Conservation (phyloP, 768 basidiomycete genomes). For the Vararia minispora region DNA sequence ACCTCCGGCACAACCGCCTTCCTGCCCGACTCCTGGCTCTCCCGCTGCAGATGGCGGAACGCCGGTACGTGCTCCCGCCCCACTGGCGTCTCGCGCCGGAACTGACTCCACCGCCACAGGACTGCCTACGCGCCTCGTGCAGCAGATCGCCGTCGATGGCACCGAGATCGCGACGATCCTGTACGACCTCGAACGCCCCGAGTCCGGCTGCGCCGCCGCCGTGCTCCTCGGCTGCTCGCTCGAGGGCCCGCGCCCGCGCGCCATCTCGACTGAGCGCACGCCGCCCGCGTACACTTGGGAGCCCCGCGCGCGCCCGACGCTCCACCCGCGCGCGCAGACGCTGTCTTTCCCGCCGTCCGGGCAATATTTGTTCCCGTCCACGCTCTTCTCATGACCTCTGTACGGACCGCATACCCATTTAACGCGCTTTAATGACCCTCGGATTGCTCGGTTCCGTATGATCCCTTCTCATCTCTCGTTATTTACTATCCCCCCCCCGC, state of each 20-base stretch:
- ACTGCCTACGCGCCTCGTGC: constrained; percentile 46
- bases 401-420: too few species aligned
- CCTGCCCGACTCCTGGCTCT: constrained; percentile 58
- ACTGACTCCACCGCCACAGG: constrained; percentile 28
- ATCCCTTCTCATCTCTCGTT: too few species aligned
- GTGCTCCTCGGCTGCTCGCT: constrained; percentile 47
- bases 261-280: constrained; percentile 17
- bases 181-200: constrained; percentile 56
- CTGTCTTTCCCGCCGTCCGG: constrained; percentile 7
- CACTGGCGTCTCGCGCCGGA: constrained; percentile 8
- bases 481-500: too few species aligned
- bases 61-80: constrained; percentile 34
- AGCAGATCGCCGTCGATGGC: constrained; percentile 60
- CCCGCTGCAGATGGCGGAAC: constrained; percentile 61
- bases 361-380: neutral
- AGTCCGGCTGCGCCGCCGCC: constrained; percentile 37
- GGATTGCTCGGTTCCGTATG: too few species aligned
- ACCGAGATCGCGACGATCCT: constrained; percentile 50
- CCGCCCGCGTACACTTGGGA: constrained; percentile 19
- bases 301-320: constrained; percentile 4
- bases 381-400: constrained; percentile 6
- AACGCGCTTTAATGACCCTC: too few species aligned
- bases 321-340: constrained; percentile 2
- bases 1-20: constrained; percentile 31
- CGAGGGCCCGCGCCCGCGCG: constrained; percentile 25